phyloP scores from a whole-genome alignment of 2,329 filamentous ascomycete species.

The Pyrenochaeta sp. region DNA sequence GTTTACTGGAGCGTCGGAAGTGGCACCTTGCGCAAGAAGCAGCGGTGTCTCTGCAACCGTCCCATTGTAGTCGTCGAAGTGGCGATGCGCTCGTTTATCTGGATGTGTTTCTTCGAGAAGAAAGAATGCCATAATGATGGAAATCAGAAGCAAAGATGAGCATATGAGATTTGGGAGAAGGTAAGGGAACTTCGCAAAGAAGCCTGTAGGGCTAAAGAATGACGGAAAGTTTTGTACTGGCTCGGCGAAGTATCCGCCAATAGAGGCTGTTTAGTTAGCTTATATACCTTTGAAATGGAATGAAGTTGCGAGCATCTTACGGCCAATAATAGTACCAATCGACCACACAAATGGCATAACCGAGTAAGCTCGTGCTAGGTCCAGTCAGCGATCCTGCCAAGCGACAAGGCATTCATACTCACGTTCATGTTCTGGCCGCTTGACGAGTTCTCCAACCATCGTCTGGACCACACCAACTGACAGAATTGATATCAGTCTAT shows the following conservation, averaged over 20 bases:
- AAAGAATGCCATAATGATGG: constrained; percentile 81
- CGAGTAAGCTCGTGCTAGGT: constrained; percentile 82
- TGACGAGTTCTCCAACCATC: constrained; percentile 90
- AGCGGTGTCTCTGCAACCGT: constrained; percentile 73
- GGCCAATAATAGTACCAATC: constrained; percentile 85
- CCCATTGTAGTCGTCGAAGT: constrained; percentile 48
- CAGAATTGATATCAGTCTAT: not conserved
- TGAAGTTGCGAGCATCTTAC: constrained; percentile 31
- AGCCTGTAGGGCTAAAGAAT: constrained; percentile 69
- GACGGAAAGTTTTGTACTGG: constrained; percentile 78
- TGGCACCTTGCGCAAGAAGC: constrained; percentile 76
- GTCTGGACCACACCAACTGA: constrained; percentile 73
- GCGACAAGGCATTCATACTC: constrained; percentile 49
- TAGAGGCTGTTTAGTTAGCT: constrained; percentile 63
- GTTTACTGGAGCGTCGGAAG: constrained; percentile 76
- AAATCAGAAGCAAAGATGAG: constrained; percentile 76
- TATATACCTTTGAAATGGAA: not conserved
- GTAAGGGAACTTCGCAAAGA: constrained; percentile 85
- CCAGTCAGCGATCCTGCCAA: constrained; percentile 64
- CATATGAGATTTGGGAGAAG: constrained; percentile 90
- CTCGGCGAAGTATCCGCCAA: constrained; percentile 86
- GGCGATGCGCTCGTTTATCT: constrained; percentile 70
- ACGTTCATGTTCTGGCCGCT: constrained; percentile 86
- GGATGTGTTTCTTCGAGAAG: constrained; percentile 90
- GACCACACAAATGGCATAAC: constrained; percentile 92